A percentile compares a stretch with the other conserved stretches of the same genome.
Conservation (phyloP, 2,329 filamentous ascomycete genomes). For the Diplodia corticola region DNA sequence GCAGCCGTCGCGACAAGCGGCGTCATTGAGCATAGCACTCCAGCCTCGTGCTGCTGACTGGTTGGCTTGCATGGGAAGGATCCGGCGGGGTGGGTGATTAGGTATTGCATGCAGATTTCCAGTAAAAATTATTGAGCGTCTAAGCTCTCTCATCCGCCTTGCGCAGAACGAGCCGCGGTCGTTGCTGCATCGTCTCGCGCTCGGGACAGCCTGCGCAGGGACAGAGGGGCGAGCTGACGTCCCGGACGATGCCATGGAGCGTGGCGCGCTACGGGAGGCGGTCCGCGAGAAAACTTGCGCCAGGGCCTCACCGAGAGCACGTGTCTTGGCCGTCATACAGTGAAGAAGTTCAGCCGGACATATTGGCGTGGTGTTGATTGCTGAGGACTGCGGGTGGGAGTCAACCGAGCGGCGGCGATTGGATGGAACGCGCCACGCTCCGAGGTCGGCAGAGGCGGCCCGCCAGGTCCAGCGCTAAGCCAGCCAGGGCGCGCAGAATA, state of each 20-base stretch:
- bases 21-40: constrained; percentile 1
- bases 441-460: background rate
- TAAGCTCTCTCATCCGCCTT: constrained; percentile 1
- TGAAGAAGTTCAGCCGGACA: background rate
- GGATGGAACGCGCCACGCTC: background rate
- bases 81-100: constrained; percentile 12
- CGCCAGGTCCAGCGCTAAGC: constrained; percentile 17
- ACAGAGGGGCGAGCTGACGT: too few relatives aligned
- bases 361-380: background rate
- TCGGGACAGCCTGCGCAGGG: constrained; percentile 1
- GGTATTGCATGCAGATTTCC: constrained; percentile 17
- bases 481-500: constrained; percentile 16
- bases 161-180: constrained; percentile 1
- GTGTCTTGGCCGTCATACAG: background rate
- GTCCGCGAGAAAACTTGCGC: background rate
- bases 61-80: constrained; percentile 1
- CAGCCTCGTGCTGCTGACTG: background rate
- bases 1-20: background rate
- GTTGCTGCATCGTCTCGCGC: background rate
- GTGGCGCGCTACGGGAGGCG: background rate
- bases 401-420: background rate
- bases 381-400: background rate
- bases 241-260: too few relatives aligned
- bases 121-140: constrained; percentile 14
- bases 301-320: background rate